Conservation (phyloP, 176 grass and related monocot genomes). For the Pontederia paniculata region DNA sequence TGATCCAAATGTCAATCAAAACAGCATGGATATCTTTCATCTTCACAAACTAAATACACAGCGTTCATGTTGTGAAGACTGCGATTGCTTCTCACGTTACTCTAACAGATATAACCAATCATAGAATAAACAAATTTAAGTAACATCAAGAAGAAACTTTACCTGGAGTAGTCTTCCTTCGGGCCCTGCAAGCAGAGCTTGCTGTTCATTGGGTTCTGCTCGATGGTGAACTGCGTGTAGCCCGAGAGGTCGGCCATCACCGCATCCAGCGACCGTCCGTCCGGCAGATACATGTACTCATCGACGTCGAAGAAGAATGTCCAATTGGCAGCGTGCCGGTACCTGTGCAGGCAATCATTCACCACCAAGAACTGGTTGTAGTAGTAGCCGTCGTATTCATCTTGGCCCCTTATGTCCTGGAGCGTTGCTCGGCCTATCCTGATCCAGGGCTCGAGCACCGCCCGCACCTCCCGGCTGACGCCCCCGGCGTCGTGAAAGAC, state of each 20-base stretch:
- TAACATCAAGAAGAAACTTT: neutral
- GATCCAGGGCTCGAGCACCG: conserved; percentile 6
- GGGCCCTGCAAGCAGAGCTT: conserved; percentile 9
- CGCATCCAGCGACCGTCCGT: neutral
- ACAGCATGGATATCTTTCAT: too few species aligned
- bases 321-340: conserved; percentile 11
- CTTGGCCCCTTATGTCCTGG: conserved; percentile 8
- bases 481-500: conserved; percentile 13
- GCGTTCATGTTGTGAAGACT: too few species aligned
- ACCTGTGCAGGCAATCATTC: conserved; percentile 13
- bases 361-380: conserved; percentile 19
- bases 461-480: neutral
- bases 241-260: conserved; percentile 10
- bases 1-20: too few species aligned
- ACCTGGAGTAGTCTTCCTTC: conserved; percentile 8
- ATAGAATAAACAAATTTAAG: neutral
- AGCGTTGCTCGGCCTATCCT: neutral
- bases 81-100: neutral
- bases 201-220: conserved; percentile 14
- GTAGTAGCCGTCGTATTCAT: conserved; percentile 13
- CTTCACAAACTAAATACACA: too few species aligned
- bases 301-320: conserved; percentile 15
- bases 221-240: conserved; percentile 16
- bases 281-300: conserved; percentile 8
- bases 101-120: neutral